Percentiles rank a stretch among this genome's conserved stretches.
These are phyloP conservation scores for Colletotrichum melonis DNA, from an alignment of 2,329 filamentous ascomycete genomes.

Conservation along the genomic window DNA sequence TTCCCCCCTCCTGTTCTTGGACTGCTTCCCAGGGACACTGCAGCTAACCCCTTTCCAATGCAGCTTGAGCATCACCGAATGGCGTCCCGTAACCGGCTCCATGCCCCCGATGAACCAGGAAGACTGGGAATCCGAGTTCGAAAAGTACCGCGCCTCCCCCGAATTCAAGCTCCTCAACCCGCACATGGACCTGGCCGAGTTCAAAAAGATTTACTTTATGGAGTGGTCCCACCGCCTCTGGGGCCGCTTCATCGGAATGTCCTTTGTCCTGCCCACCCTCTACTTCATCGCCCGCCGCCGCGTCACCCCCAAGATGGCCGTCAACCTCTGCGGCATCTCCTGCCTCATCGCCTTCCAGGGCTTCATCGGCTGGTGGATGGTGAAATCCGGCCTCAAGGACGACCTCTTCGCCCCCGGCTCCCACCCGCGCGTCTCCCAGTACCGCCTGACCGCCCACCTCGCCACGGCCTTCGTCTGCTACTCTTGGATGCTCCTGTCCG, in stretches of 20 bases:
- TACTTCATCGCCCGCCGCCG: conserved; percentile 88
- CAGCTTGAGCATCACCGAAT: conserved; percentile 98
- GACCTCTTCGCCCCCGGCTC: conserved; percentile 92
- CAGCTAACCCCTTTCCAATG: conserved; percentile 12
- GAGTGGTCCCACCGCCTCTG: conserved; percentile 97
- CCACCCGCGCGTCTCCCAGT: conserved; percentile 94
- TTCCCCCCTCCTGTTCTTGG: not conserved
- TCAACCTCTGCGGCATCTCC: conserved; percentile 84
- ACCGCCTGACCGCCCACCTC: conserved; percentile 89
- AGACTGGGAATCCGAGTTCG: conserved; percentile 94
- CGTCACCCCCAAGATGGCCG: conserved; percentile 82
- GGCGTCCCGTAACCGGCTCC: conserved; percentile 94
- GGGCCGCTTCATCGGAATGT: conserved; percentile 90
- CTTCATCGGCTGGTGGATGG: conserved; percentile 99
- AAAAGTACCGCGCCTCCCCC: conserved; percentile 90
- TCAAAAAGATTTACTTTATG: conserved; percentile 99
- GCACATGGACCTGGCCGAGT: conserved; percentile 91
- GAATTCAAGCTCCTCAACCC: conserved; percentile 94
- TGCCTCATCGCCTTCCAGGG: conserved; percentile 94
- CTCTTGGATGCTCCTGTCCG: conserved; percentile 92
- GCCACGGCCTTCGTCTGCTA: conserved; percentile 94
- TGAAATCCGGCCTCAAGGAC: conserved; percentile 94
- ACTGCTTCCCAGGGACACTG: not conserved
- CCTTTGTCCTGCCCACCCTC: conserved; percentile 86
- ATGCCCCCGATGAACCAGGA: conserved; percentile 81